Evolutionary conservation across 176 grass and related monocot genomes (phyloP).

Genomic region (Dendrocalamus sinicus): DNA sequence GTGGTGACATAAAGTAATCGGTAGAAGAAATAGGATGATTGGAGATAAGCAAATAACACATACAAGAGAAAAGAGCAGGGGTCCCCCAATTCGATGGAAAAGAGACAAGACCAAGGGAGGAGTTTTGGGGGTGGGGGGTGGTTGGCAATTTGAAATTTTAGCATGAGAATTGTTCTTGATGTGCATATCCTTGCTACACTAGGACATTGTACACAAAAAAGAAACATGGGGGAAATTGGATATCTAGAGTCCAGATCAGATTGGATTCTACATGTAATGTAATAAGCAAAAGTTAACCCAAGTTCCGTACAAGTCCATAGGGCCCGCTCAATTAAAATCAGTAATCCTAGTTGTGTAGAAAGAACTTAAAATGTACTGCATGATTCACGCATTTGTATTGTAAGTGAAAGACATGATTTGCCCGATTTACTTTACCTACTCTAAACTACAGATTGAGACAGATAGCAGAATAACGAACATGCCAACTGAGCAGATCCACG

Average conservation of each 20-base stretch:
- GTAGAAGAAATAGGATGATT: slow-evolving; percentile 6
- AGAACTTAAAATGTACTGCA: not conserved
- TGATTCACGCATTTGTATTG: not conserved
- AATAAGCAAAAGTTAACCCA: not conserved
- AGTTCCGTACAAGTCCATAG: not conserved
- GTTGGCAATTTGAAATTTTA: not conserved
- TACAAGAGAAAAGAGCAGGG: not conserved
- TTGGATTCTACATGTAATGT: not conserved
- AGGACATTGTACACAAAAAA: not conserved
- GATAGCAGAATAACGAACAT: not conserved
- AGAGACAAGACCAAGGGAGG: not conserved
- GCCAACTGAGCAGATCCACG: not conserved
- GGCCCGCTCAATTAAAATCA: not conserved
- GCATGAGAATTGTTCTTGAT: not conserved
- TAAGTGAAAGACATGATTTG: not conserved
- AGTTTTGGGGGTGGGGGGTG: not conserved
- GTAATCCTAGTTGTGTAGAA: not conserved
- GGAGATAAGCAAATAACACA: not conserved
- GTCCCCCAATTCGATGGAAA: not conserved
- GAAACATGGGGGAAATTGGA: not conserved
- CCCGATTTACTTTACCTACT: not conserved
- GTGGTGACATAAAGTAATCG: not conserved
- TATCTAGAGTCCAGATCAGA: not conserved
- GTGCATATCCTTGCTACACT: not conserved
- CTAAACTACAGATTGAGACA: not conserved